A percentile compares a stretch with the other conserved stretches of the same genome.
Evolutionary conservation across 306 rosid genomes (phyloP).

Genomic region (Rosa chinensis): DNA sequence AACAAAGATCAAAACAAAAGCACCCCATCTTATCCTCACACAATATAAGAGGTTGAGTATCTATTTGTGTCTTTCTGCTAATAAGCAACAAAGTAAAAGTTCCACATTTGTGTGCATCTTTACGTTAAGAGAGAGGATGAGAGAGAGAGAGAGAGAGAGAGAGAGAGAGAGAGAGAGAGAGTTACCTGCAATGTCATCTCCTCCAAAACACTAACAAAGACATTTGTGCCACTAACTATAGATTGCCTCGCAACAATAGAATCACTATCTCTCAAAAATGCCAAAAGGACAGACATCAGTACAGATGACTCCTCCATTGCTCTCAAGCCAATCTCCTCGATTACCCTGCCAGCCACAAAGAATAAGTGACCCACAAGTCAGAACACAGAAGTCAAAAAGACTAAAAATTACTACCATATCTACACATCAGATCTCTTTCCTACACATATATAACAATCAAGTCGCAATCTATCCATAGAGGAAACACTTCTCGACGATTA

Average conservation of each 20-base stretch:
- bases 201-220: slow-evolving; percentile 60
- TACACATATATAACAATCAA: neutral
- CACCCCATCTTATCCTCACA: neutral
- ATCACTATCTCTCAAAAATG: slow-evolving; percentile 63
- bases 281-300: slow-evolving; percentile 58
- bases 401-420: neutral
- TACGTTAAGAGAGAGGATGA: slow-evolving; percentile 9
- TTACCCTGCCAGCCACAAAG: slow-evolving; percentile 52
- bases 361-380: neutral
- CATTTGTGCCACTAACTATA: slow-evolving; percentile 64
- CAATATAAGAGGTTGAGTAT: neutral
- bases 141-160: slow-evolving; percentile 17
- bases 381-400: neutral
- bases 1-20: neutral
- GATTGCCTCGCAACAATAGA: slow-evolving; percentile 56
- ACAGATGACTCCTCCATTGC: slow-evolving; percentile 63
- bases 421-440: neutral
- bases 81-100: neutral
- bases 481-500: neutral
- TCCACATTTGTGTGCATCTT: neutral
- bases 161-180: too few species aligned
- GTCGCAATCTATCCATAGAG: neutral
- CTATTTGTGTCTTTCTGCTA: neutral
- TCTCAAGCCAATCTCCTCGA: slow-evolving; percentile 81
- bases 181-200: slow-evolving; percentile 82